phyloP scores from a whole-genome alignment of 176 grass and related monocot species.

The Carex scoparia region DNA sequence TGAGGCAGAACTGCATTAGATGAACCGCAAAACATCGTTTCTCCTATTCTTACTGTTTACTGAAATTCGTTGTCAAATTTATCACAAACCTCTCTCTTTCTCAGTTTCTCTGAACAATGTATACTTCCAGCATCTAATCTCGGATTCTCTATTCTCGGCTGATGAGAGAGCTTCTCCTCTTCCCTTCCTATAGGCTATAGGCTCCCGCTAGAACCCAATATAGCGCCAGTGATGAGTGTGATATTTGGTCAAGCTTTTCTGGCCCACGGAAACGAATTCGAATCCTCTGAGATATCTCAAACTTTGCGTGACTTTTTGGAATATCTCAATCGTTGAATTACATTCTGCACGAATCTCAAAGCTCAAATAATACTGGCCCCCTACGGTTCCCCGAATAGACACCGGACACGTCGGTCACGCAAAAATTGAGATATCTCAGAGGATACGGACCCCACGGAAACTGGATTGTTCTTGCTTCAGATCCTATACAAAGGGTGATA shows the following conservation, averaged over 20 bases:
- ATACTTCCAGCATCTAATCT: not conserved
- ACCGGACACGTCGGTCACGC: too few species aligned
- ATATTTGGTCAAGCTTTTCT: not conserved
- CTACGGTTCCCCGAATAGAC: too few species aligned
- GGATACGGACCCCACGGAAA: not conserved
- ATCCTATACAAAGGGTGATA: not conserved
- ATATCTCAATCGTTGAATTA: too few species aligned
- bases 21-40: constrained; percentile 22
- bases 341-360: too few species aligned
- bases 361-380: too few species aligned
- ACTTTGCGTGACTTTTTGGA: too few species aligned
- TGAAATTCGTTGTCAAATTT: not conserved
- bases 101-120: not conserved
- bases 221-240: not conserved
- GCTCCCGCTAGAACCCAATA: not conserved
- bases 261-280: not conserved
- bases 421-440: too few species aligned
- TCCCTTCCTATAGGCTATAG: not conserved
- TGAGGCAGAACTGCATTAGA: not conserved
- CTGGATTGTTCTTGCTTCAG: not conserved
- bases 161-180: not conserved
- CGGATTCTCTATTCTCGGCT: not conserved
- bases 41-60: not conserved
- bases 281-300: too few species aligned
- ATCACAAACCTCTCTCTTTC: constrained; percentile 16